phyloP scores from a whole-genome alignment of 164 flowering plant genomes.

The Aristolochia californica region DNA sequence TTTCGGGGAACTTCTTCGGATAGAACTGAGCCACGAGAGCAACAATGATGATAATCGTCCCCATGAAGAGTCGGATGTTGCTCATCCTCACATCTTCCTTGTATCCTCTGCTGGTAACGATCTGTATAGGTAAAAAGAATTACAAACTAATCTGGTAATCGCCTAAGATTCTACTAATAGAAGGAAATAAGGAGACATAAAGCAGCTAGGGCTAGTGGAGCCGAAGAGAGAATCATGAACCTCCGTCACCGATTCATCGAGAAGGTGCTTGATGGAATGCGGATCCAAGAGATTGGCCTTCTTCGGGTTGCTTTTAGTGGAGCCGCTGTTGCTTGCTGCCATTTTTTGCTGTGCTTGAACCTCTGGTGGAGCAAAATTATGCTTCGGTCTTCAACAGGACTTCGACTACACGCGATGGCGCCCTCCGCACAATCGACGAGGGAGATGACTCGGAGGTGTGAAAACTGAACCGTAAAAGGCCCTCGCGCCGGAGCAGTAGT shows the following conservation, averaged over 20 bases:
- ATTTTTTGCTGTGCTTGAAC: neutral
- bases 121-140: constrained; percentile 22
- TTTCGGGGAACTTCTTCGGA: constrained; percentile 88
- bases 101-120: constrained; percentile 65
- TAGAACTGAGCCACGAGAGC: constrained; percentile 90
- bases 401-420: too few species aligned
- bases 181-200: neutral
- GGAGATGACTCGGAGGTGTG: too few species aligned
- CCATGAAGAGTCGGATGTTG: constrained; percentile 58
- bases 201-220: too few species aligned
- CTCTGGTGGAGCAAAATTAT: too few species aligned
- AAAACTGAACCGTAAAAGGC: too few species aligned
- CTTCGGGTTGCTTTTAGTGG: constrained; percentile 35
- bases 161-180: neutral
- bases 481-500: too few species aligned
- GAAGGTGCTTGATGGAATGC: constrained; percentile 75
- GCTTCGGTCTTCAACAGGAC: too few species aligned
- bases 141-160: neutral
- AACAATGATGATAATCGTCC: constrained; percentile 49
- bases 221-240: constrained; percentile 18
- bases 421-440: too few species aligned
- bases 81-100: constrained; percentile 75
- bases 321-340: constrained; percentile 7
- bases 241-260: constrained; percentile 85
- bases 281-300: constrained; percentile 83